Base-by-base conservation (phyloP, 116 monocot species). In the Phalaenopsis hybrid region DNA sequence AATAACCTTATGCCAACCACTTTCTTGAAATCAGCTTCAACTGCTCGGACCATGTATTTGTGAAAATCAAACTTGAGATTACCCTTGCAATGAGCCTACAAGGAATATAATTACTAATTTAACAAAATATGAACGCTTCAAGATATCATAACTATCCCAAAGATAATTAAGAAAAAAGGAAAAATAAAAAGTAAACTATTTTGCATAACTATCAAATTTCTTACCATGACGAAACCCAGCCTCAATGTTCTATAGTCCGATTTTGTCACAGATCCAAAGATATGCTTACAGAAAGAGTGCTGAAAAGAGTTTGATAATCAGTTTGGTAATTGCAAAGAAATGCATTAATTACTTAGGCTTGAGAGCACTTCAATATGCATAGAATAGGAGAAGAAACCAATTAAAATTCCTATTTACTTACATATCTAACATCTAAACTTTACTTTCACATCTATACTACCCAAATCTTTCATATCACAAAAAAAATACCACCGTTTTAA, bases 221-320 rank as follows among this genome's bases (percentile, higher is more conserved):
- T 82, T 86, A 96, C 96, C 90, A 86, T 96, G 37, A 96, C 89
- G 70, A 96, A 96, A 76, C 96, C 92, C 33, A 87, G 87, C 68
- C 93, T 87, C 90, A 96, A 84, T 52, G 96, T 90, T 16, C 78
- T 85, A 75, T 96, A 96, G 77, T 96, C 94, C 76, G 91, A 82
- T 87, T 88, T 84, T 6, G 86, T 92, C 37, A 96, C 87, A 61
- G 96, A 93, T 77, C 88, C 89, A 88, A 92, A 96, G 81, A 96
- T 92, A 72, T 96, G 93, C 76, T 93, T 96, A 31, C 78, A 59
- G 81, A 96, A 96, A 80, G 90, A 89, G 88, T 90, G 86, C 92
- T 96, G 90, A 37, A 80, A 49, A 44, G 79, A 79, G n/a, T 21
- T 46, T 57, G 85, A 50, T 67, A 70, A 84, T 13, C 28, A 75